Conservation (phyloP, 1,139 yeast genomes). For the Zygoascus hellenicus region DNA sequence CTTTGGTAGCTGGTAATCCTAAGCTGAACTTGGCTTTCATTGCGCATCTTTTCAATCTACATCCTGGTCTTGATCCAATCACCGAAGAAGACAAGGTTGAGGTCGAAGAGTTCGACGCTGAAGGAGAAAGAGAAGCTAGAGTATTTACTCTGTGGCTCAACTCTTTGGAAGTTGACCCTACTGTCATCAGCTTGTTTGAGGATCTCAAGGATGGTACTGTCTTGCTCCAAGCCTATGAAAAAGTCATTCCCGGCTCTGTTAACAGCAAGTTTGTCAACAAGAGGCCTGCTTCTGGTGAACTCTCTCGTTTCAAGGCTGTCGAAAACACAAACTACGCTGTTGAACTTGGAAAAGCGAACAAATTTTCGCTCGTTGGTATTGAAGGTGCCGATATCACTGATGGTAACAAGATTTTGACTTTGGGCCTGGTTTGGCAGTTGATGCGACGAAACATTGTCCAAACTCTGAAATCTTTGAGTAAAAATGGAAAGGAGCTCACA, state of each 20-base stretch:
- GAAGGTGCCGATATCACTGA: conserved; percentile 98
- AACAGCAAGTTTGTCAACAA: conserved; percentile 77
- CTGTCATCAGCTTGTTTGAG: conserved; percentile 85
- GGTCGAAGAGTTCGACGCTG: conserved; percentile 89
- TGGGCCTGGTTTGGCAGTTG: conserved; percentile 98
- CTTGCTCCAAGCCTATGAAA: conserved; percentile 87
- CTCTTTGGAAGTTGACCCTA: conserved; percentile 92
- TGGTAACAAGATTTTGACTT: conserved; percentile 81
- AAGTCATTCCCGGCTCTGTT: conserved; percentile 91
- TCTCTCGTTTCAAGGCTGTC: conserved; percentile 87
- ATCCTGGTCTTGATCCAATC: conserved; percentile 94
- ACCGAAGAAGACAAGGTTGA: conserved; percentile 88
- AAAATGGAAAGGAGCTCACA: conserved; percentile 65
- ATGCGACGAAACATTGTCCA: conserved; percentile 93
- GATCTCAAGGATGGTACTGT: conserved; percentile 92
- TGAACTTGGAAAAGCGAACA: conserved; percentile 87
- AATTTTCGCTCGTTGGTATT: conserved; percentile 91
- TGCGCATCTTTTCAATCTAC: conserved; percentile 91
- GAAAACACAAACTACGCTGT: conserved; percentile 97
- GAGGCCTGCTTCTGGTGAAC: conserved; percentile 67
- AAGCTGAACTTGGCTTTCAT: conserved; percentile 94
- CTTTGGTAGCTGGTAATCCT: conserved; percentile 94
- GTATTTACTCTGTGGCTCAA: conserved; percentile 97
- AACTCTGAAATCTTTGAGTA: conserved; percentile 68
- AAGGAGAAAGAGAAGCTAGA: conserved; percentile 98